phyloP scores from a whole-genome alignment of 176 grass and related monocot genomes.

The Dactylis glomerata region DNA sequence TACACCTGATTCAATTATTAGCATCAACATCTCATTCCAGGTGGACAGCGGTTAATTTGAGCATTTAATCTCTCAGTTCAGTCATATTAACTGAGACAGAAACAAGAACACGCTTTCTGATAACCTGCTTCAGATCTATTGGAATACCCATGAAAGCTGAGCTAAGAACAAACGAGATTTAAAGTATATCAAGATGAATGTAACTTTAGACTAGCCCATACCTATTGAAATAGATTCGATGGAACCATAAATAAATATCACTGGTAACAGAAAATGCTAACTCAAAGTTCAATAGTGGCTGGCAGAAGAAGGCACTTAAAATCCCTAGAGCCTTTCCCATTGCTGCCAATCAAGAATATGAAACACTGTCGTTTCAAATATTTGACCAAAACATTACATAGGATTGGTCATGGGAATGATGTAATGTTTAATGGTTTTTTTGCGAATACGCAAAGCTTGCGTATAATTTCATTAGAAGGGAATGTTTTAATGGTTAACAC shows the following conservation, averaged over 20 bases:
- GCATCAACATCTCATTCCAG: background rate
- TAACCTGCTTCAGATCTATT: background rate
- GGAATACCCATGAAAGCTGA: background rate
- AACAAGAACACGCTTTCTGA: background rate
- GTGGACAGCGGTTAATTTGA: background rate
- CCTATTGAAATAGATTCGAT: background rate
- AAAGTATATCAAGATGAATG: background rate
- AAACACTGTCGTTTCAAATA: background rate
- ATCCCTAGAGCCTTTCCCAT: slow-evolving; percentile 17
- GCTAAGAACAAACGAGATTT: background rate
- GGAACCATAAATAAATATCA: background rate
- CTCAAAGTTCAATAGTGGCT: background rate
- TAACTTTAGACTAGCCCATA: background rate
- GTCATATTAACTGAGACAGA: background rate
- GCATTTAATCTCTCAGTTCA: background rate
- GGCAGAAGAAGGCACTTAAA: slow-evolving; percentile 24
- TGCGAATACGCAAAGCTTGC: too few species aligned
- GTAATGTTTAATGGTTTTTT: too few species aligned
- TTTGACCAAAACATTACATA: slow-evolving; percentile 14
- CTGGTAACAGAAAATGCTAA: background rate
- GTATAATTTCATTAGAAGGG: too few species aligned
- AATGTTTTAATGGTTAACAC: slow-evolving; percentile 25
- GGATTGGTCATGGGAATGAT: background rate
- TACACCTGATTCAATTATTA: background rate
- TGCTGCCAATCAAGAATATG: slow-evolving; percentile 15